Evolutionary conservation across 352 stramenopile genomes (phyloP), one percentile per base, ranked within the genome.

Genomic region (Ochromonadaceae sp.): DNA sequence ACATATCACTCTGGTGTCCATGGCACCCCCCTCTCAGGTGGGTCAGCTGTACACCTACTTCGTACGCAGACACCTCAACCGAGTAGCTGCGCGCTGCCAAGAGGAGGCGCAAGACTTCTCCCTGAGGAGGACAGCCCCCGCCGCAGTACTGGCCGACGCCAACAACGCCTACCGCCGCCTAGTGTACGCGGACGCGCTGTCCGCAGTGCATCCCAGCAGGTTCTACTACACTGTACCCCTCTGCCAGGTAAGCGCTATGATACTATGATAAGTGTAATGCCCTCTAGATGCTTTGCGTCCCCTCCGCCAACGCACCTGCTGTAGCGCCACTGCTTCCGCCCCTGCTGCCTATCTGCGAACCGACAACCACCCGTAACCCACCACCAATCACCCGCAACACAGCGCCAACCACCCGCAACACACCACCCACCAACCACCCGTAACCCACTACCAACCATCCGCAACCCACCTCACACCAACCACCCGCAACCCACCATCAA

Each of bases 181-280:
- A 20, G 52, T 60, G 7, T 60, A 60, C 35, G 10, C 5, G n/a
- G 30, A 41, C 7, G 52, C 52, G 14, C 10, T 60, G 2, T n/a
- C 26, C 4, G 17, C 17, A 20, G 22, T 50, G 7, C 52, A 60
- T 44, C 52, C 52, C 17, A 60, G 52, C 25, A 14, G 52, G 17
- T 60, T 60, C 31, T 60, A 60, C 25, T 60, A 60, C 31, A 20
- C 10, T 3, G 52, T 60, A 9, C 52, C 31, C n/a, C 22, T 60
- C 3, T 60, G 52, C 35, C 2, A 20, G 3, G 7, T 2, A 7
- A 47, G 52, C 32, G n/a, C n/a, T n/a, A n/a, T n/a, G n/a, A n/a
- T n/a, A n/a, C n/a, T n/a, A n/a, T 60, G 32, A n/a, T 2, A 44
- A 20, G 28, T 44, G 2, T 60, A 60, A n/a, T 5, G 9, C 9